Percentiles rank a stretch among this genome's conserved stretches.
Evolutionary conservation across 83 land plant species (phyloP).

Genomic region (Diphasiastrum complanatum): DNA sequence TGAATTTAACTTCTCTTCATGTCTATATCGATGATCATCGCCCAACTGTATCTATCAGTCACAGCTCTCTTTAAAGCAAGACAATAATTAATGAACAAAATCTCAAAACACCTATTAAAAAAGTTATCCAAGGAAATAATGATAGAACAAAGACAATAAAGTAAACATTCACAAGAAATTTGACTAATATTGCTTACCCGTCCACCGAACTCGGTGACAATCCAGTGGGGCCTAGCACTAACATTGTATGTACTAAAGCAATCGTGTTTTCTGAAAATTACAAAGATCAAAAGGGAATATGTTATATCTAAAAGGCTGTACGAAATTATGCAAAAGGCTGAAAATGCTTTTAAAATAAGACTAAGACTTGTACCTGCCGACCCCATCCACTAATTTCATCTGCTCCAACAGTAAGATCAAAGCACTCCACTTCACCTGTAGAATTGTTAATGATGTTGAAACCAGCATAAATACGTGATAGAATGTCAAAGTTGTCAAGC

Average conservation of each 20-base stretch:
- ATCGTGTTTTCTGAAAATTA: conserved; percentile 44
- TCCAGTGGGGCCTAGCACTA: conserved; percentile 77
- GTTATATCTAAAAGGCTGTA: too few species aligned
- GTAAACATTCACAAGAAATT: too few species aligned
- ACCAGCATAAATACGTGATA: background rate
- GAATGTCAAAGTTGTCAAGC: background rate
- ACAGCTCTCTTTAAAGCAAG: too few species aligned
- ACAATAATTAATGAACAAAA: too few species aligned
- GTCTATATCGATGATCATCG: too few species aligned
- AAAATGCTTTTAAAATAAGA: too few species aligned
- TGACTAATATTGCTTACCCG: conserved; percentile 62
- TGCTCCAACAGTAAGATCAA: background rate
- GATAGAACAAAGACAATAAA: too few species aligned
- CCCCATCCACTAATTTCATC: background rate
- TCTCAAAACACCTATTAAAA: background rate
- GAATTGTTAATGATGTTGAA: background rate
- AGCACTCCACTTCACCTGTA: background rate
- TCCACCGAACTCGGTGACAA: conserved; percentile 86
- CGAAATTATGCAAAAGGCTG: background rate
- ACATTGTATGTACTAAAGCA: conserved; percentile 50
- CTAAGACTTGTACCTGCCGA: background rate
- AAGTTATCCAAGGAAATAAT: too few species aligned
- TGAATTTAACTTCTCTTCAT: too few species aligned
- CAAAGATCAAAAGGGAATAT: too few species aligned
- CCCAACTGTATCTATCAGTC: too few species aligned